Evolutionary conservation across 768 basidiomycete species (phyloP).

Genomic region (Lactarius akahatsu): DNA sequence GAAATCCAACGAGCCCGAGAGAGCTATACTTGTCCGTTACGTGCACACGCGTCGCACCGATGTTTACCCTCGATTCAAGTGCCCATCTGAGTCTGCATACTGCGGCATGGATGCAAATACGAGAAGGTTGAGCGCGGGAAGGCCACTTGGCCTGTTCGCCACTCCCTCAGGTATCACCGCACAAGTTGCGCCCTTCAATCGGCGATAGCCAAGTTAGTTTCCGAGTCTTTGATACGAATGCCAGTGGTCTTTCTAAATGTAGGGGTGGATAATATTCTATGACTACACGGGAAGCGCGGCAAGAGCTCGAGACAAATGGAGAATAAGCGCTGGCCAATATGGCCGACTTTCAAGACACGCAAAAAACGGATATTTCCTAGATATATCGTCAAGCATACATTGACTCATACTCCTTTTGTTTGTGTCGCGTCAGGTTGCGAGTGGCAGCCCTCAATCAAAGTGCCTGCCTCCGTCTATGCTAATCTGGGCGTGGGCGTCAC

Average conservation of each 20-base stretch:
- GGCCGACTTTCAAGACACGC: not conserved
- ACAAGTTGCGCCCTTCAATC: not conserved
- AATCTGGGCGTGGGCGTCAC: slow-evolving; percentile 10
- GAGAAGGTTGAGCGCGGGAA: too few species aligned
- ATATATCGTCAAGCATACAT: not conserved
- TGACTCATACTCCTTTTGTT: not conserved
- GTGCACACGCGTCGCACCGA: not conserved
- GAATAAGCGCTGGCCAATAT: not conserved
- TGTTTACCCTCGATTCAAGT: not conserved
- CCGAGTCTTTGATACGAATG: not conserved
- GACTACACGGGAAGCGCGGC: too few species aligned
- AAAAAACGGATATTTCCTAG: not conserved
- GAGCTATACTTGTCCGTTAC: too few species aligned
- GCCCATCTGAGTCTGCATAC: not conserved
- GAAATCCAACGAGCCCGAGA: not conserved
- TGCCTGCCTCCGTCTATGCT: slow-evolving; percentile 26
- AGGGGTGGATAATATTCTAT: not conserved
- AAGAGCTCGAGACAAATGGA: too few species aligned
- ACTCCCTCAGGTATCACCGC: not conserved
- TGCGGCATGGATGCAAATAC: not conserved
- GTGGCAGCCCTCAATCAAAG: slow-evolving; percentile 11
- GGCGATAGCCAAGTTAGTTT: not conserved
- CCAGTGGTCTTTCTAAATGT: not conserved
- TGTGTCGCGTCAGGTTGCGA: not conserved
- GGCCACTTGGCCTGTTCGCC: not conserved